Evolutionary conservation across 2,329 filamentous ascomycete genomes (phyloP), one percentile per base, ranked within the genome.

Genomic region (Fusarium cyanostomum): DNA sequence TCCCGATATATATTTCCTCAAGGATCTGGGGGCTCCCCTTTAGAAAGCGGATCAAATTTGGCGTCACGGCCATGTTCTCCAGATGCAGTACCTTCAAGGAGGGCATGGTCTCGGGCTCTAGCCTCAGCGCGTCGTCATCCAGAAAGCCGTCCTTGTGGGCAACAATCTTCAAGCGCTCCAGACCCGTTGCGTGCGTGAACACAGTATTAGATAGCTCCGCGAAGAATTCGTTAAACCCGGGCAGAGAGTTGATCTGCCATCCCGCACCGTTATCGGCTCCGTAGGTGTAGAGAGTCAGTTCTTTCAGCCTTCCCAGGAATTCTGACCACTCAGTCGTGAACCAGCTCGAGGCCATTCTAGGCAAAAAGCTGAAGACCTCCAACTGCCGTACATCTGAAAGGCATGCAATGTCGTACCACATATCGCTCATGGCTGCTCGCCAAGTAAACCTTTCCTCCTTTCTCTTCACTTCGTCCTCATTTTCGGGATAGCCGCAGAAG

Each of bases 191-290:
- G 7, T 51, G 45, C 0, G 2, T 9, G 0, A 64, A 16, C 8
- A 60, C 1, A 2, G 7, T 10, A 0, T 3, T 2, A 2, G 44
- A 18, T 3, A 64, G 1, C 2, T 59, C 35, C 0, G 37, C 24
- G 18, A 64, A 63, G 15, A 64, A 64, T 4, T 8, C 16, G 12
- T 48, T 24, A 7, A 51, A 64, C 1, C 60, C 59, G 1, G 28
- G 21, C 10, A 63, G 11, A 5, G 37, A 56, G 3, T 43, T 49
- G 4, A 16, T 41, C 1, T 39, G 18, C n/a, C 33, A 35, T 6
- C 26, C 48, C 27, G 38, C 43, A 1, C 24, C 21, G 5, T 39
- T 27, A 0, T 55, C 5, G 1, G 8, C 49, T 0, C 60, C 59
- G 3, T 56, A 64, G 2, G 41, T n/a, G 30, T 59, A 44, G 1